Evolutionary conservation across 352 stramenopile species (phyloP).

Genomic region (Globisporangium uncinulatum): DNA sequence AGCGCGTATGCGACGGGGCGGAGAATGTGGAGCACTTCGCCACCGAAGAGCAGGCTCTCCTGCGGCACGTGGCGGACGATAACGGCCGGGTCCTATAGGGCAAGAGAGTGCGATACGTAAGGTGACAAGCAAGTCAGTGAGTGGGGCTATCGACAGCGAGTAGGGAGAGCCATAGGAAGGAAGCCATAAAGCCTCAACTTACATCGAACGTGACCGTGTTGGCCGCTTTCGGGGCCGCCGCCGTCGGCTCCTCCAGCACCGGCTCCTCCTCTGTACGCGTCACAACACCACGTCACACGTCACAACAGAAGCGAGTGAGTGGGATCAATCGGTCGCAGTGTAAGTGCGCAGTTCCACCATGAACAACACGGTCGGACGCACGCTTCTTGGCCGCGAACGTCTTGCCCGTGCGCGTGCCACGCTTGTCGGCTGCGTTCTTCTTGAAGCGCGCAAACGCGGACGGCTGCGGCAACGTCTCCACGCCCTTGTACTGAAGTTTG

Average conservation of each 20-base stretch:
- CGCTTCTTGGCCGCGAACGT: slow-evolving; percentile 46
- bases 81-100: slow-evolving; percentile 42
- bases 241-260: slow-evolving; percentile 13
- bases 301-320: slow-evolving; percentile 1
- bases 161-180: too few species aligned
- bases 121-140: too few species aligned
- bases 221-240: slow-evolving; percentile 7
- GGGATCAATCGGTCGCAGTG: too few species aligned
- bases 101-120: not conserved
- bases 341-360: too few species aligned
- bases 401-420: slow-evolving; percentile 64
- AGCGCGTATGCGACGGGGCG: slow-evolving; percentile 68
- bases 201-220: slow-evolving; percentile 62
- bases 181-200: not conserved
- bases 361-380: not conserved
- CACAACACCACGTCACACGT: not conserved
- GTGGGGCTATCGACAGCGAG: not conserved
- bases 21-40: slow-evolving; percentile 75
- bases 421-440: slow-evolving; percentile 40
- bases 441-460: slow-evolving; percentile 59
- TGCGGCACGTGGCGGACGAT: slow-evolving; percentile 23
- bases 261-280: slow-evolving; percentile 16
- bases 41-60: slow-evolving; percentile 47
- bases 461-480: slow-evolving; percentile 34
- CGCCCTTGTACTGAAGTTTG: slow-evolving; percentile 40